phyloP scores from a whole-genome alignment of 176 grass and related monocot genomes.

The Oryza meridionalis region DNA sequence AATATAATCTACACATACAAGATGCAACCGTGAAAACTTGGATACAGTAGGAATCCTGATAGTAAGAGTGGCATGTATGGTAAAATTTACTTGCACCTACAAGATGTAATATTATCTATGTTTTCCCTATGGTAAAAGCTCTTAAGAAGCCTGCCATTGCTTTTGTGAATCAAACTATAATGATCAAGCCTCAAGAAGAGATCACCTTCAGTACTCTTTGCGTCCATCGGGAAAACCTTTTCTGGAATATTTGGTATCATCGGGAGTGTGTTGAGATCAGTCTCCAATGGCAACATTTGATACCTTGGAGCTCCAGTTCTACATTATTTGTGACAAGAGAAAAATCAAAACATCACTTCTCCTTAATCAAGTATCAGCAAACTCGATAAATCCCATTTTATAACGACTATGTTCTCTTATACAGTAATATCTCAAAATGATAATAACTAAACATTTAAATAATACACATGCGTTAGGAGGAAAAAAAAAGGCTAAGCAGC shows the following conservation, averaged over 20 bases:
- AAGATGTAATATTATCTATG: constrained; percentile 16
- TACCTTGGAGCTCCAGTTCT: constrained; percentile 91
- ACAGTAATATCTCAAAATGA: constrained; percentile 16
- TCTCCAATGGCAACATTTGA: constrained; percentile 96
- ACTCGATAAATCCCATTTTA: not conserved
- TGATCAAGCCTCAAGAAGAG: constrained; percentile 9
- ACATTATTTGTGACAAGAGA: constrained; percentile 31
- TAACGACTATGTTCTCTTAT: not conserved
- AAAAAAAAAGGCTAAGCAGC: not conserved
- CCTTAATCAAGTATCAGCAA: constrained; percentile 1
- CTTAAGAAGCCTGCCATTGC: not conserved
- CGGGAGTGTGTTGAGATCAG: constrained; percentile 90
- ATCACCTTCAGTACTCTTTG: constrained; percentile 81
- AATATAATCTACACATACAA: constrained; percentile 6
- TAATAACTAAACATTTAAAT: not conserved
- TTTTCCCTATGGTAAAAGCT: not conserved
- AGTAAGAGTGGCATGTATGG: constrained; percentile 17
- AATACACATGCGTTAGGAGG: not conserved
- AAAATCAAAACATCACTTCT: constrained; percentile 26
- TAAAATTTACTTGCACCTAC: constrained; percentile 10
- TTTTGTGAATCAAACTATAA: constrained; percentile 8
- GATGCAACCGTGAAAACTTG: not conserved
- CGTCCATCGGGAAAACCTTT: constrained; percentile 59
- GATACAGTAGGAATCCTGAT: not conserved
- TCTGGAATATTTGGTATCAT: constrained; percentile 69